Evolutionary conservation across 495 filamentous ascomycete species (phyloP).

Genomic region (Aspergillus sclerotioniger): DNA sequence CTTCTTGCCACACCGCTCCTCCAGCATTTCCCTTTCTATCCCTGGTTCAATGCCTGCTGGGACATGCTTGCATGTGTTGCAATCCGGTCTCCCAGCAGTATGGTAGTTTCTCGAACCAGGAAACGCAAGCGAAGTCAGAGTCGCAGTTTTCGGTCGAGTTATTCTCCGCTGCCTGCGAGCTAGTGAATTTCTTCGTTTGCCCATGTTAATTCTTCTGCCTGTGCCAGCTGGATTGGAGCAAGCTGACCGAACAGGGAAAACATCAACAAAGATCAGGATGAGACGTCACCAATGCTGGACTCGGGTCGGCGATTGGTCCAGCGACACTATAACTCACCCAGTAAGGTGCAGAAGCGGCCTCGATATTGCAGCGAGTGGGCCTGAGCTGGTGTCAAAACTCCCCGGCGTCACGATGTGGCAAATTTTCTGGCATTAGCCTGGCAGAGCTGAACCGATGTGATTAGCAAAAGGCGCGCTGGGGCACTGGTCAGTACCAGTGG

Average conservation of each 20-base stretch:
- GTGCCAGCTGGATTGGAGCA: background rate
- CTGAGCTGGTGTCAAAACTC: constrained; percentile 3
- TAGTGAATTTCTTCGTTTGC: too few species aligned
- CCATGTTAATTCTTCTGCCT: background rate
- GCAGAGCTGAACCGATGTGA: background rate
- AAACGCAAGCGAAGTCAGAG: background rate
- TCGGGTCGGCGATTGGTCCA: background rate
- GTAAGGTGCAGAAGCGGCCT: background rate
- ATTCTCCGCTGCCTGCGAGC: background rate
- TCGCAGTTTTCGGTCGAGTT: background rate
- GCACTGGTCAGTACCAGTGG: too few species aligned
- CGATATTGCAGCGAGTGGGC: constrained; percentile 1
- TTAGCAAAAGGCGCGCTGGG: too few species aligned
- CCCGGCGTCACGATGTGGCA: constrained; percentile 1
- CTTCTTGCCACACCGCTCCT: background rate
- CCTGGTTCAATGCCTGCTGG: background rate
- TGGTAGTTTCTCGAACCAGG: background rate
- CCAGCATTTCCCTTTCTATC: background rate
- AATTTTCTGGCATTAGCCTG: background rate
- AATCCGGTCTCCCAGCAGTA: background rate
- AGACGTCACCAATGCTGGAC: background rate
- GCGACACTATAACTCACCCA: background rate
- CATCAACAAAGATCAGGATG: background rate
- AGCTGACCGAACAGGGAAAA: background rate
- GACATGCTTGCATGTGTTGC: background rate